phyloP scores from a whole-genome alignment of 2,329 filamentous ascomycete species.

The Epichloe hybrida region DNA sequence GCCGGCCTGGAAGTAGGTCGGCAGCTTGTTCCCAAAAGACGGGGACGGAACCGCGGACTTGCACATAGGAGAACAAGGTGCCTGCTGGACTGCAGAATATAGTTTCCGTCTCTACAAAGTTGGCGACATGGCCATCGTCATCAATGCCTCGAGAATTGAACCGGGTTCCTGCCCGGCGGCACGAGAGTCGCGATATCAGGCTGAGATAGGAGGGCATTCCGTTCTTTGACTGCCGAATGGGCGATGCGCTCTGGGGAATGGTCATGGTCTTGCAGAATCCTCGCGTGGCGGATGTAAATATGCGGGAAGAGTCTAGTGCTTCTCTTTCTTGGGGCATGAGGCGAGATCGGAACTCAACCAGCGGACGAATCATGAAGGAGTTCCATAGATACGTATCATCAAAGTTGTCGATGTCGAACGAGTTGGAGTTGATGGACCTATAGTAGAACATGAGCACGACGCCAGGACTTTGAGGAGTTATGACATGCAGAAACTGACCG shows the following conservation, averaged over 20 bases:
- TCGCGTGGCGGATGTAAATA: slow-evolving; percentile 85
- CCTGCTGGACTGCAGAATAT: slow-evolving; percentile 72
- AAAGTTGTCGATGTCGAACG: slow-evolving; percentile 83
- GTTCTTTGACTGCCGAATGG: slow-evolving; percentile 49
- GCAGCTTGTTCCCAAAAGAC: slow-evolving; percentile 94
- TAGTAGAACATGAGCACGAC: background rate
- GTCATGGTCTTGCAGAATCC: slow-evolving; percentile 83
- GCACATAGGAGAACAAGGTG: slow-evolving; percentile 81
- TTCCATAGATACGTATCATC: slow-evolving; percentile 95
- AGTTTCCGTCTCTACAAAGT: slow-evolving; percentile 97
- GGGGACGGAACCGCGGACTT: slow-evolving; percentile 84
- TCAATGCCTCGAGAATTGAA: slow-evolving; percentile 98
- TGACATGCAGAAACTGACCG: slow-evolving; percentile 33
- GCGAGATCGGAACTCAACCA: slow-evolving; percentile 77
- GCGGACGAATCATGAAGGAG: slow-evolving; percentile 90
- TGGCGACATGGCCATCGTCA: slow-evolving; percentile 92
- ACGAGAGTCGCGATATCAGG: slow-evolving; percentile 83
- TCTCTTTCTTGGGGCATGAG: slow-evolving; percentile 62
- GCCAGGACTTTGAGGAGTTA: background rate
- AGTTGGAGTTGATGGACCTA: slow-evolving; percentile 59
- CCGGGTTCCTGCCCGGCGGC: slow-evolving; percentile 77
- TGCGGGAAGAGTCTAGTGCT: slow-evolving; percentile 71
- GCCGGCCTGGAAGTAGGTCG: slow-evolving; percentile 77
- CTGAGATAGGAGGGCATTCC: slow-evolving; percentile 76
- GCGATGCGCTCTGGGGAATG: slow-evolving; percentile 63